phyloP scores from a whole-genome alignment of 306 rosid genomes.

The Vicia sativa region DNA sequence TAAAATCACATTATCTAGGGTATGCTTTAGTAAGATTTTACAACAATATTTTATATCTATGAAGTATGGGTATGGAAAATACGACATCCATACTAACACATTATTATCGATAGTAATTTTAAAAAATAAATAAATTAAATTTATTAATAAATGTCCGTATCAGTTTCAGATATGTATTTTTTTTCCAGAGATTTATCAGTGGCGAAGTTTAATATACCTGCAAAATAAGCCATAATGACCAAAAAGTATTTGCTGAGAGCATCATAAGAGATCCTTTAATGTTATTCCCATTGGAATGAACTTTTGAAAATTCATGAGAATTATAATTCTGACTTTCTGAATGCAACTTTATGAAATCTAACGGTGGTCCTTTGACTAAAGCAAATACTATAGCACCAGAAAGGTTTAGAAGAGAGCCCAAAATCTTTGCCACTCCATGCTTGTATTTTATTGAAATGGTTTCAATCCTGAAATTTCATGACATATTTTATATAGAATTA shows the following conservation, averaged over 20 bases:
- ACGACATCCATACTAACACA: too few species aligned
- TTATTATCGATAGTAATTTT: too few species aligned
- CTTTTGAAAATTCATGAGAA: constrained; percentile 11
- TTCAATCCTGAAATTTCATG: constrained; percentile 63
- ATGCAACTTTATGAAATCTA: constrained; percentile 58
- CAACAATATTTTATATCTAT: too few species aligned
- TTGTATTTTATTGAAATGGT: constrained; percentile 49
- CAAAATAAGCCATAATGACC: constrained; percentile 89
- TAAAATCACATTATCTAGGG: too few species aligned
- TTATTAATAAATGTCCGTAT: too few species aligned
- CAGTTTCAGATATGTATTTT: too few species aligned
- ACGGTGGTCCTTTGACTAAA: constrained; percentile 68
- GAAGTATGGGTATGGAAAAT: too few species aligned
- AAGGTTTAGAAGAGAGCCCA: constrained; percentile 64
- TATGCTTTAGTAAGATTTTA: too few species aligned
- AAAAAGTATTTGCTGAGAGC: constrained; percentile 76
- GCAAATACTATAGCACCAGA: constrained; percentile 80
- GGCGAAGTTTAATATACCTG: constrained; percentile 47
- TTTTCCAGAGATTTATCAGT: too few species aligned
- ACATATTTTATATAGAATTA: neutral
- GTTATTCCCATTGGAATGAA: constrained; percentile 47
- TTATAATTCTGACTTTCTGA: constrained; percentile 30
- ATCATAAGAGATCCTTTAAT: constrained; percentile 72
- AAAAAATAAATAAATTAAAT: too few species aligned
- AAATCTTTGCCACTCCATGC: constrained; percentile 76